Base-by-base conservation (phyloP, 2,329 filamentous ascomycete genomes). In the Aspergillus candidus region DNA sequence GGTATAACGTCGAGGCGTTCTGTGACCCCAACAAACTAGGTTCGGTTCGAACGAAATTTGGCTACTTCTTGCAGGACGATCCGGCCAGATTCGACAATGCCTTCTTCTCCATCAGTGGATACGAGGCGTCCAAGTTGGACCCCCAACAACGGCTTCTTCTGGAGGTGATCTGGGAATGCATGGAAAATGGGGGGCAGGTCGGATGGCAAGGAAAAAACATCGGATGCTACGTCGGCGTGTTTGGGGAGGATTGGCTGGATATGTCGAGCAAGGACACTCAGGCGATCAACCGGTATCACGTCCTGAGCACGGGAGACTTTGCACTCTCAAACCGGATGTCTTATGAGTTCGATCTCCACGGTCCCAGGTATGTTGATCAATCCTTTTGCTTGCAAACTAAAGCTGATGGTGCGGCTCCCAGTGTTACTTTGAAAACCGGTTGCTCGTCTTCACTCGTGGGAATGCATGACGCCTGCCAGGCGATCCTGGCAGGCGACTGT, bases 371-470 rank as follows among this genome's bases (percentile, higher is more conserved):
- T 18, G 17, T 18, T 18, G 17, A 18, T 18, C 3, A 18, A 3
- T 14, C 13, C 10, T 41, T 7, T 4, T 8, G 22, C 15, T 5
- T 18, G 11, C 30, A 29, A 3, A 43, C 14, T 6, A 7, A 29
- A 18, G 10, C 17, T 38, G 7, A 33, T 38, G n/a, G 18, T 31
- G 22, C 17, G 17, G 17, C 17, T 18, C 5, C 3, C 17, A 53
- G 60, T 43, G 49, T 61, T 38, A 55, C 48, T 2, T 48, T 68
- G 3, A 53, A 58, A 10, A 71, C 69, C 0, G 70, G 57, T 1
- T 70, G 69, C 36, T 70, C 67, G 0, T 59, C 66, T 0, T 56
- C 65, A 1, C 33, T 68, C 4, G 46, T 55, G 1, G 55, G 40
- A 8, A 43, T 71, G 2, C 54, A 70, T 34, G 42, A 48, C 10